These are phyloP conservation scores for Diutina siamensis DNA, from an alignment of 1,139 yeast species.

Conservation along the genomic window DNA sequence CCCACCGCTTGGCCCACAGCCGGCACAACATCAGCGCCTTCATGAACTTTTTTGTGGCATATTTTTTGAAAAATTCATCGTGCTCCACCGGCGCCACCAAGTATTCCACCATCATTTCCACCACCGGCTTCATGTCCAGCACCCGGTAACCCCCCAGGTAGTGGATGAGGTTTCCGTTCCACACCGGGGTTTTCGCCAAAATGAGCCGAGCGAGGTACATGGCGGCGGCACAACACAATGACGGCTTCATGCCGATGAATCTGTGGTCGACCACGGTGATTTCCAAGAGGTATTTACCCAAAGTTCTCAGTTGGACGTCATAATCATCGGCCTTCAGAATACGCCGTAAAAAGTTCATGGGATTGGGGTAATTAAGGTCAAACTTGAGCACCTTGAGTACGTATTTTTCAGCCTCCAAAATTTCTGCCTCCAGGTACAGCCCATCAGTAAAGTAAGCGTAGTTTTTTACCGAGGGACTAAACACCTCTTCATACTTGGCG, in stretches of 20 bases:
- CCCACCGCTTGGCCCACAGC: constrained; percentile 74
- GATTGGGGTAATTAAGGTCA: constrained; percentile 82
- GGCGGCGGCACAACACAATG: constrained; percentile 82
- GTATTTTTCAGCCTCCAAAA: constrained; percentile 77
- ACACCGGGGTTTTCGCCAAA: constrained; percentile 55
- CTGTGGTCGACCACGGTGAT: constrained; percentile 72
- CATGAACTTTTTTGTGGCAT: constrained; percentile 84
- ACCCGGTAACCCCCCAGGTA: constrained; percentile 88
- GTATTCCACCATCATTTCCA: constrained; percentile 67
- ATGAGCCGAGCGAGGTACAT: constrained; percentile 81
- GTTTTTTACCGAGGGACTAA: constrained; percentile 78
- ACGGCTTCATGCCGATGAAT: constrained; percentile 70
- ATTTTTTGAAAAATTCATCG: constrained; percentile 89
- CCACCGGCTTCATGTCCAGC: constrained; percentile 58
- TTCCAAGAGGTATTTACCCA: constrained; percentile 83
- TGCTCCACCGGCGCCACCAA: constrained; percentile 77
- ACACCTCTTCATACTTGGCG: constrained; percentile 91
- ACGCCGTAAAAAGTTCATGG: constrained; percentile 87
- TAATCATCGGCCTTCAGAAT: constrained; percentile 93
- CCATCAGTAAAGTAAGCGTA: constrained; percentile 85
- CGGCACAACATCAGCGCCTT: constrained; percentile 83
- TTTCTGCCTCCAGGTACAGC: constrained; percentile 74
- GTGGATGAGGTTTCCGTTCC: constrained; percentile 78
- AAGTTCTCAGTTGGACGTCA: constrained; percentile 83
- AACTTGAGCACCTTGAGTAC: constrained; percentile 67